Conservation (phyloP, 345 rosid species). For the Eutrema japonicum region DNA sequence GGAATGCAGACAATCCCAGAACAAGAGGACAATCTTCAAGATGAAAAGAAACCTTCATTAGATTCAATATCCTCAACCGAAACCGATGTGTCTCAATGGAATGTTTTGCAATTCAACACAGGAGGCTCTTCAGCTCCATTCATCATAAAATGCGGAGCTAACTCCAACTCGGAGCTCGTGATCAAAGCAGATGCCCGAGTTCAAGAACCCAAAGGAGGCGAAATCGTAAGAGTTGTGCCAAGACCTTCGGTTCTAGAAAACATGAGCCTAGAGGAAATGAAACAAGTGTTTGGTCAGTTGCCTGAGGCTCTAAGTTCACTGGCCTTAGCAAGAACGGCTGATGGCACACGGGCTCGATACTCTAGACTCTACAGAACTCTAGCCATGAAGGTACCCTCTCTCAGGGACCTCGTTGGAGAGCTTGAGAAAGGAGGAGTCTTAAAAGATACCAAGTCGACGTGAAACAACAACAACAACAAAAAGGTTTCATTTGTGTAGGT, state of each 20-base stretch:
- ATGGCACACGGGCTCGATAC: slow-evolving; percentile 94
- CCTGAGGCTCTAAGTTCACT: slow-evolving; percentile 94
- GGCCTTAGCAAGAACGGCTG: slow-evolving; percentile 91
- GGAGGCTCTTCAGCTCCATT: slow-evolving; percentile 80
- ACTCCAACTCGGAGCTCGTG: slow-evolving; percentile 87
- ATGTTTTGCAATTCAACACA: slow-evolving; percentile 93
- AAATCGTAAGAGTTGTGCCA: slow-evolving; percentile 92
- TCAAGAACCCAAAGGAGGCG: slow-evolving; percentile 96
- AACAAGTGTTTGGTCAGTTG: slow-evolving; percentile 77
- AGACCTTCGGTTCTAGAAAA: slow-evolving; percentile 85
- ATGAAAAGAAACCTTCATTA: slow-evolving; percentile 48
- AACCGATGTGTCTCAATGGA: slow-evolving; percentile 95
- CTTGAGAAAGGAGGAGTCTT: slow-evolving; percentile 88
- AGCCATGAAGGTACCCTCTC: slow-evolving; percentile 95
- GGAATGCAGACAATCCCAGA: slow-evolving; percentile 72
- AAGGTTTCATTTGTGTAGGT: slow-evolving; percentile 24
- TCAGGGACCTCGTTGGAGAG: slow-evolving; percentile 86
- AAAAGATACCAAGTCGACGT: slow-evolving; percentile 73
- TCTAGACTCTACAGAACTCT: slow-evolving; percentile 92
- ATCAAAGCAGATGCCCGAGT: slow-evolving; percentile 85
- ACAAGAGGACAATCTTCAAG: slow-evolving; percentile 62
- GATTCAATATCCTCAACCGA: slow-evolving; percentile 61
- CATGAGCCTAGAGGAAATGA: slow-evolving; percentile 82
- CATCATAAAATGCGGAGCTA: slow-evolving; percentile 94
- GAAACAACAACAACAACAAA: background rate